A percentile compares a stretch with the other conserved stretches of the same genome.
These are phyloP conservation scores for Aotearoamyces nothofagi DNA, from an alignment of 2,329 filamentous ascomycete genomes.

Conservation along the genomic window DNA sequence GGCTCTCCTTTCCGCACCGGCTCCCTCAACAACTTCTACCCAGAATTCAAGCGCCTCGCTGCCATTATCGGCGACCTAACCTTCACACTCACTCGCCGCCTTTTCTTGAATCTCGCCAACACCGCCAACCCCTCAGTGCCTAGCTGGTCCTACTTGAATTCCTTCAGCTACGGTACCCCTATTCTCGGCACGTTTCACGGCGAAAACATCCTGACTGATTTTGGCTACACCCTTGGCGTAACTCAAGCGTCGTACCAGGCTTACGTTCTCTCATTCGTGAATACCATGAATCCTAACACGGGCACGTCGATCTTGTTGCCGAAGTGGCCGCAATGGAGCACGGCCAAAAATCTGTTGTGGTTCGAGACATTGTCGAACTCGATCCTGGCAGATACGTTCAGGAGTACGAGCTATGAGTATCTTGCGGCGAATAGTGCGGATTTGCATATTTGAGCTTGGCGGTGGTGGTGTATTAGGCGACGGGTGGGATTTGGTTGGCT, in stretches of 20 bases:
- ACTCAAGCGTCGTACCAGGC: conserved; percentile 42
- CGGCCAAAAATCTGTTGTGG: conserved; percentile 32
- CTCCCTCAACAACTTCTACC: conserved; percentile 55
- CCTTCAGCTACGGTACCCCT: conserved; percentile 56
- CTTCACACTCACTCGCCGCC: conserved; percentile 57
- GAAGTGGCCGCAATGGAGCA: conserved; percentile 38
- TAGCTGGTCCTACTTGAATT: conserved; percentile 60
- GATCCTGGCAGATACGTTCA: conserved; percentile 32
- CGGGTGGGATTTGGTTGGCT: too few species aligned
- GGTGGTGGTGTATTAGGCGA: too few species aligned
- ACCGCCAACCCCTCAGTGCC: conserved; percentile 39
- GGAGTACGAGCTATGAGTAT: conserved; percentile 26
- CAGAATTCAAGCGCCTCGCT: conserved; percentile 62
- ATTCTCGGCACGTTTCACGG: conserved; percentile 65
- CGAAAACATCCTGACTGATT: conserved; percentile 53
- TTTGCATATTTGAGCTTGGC: conserved; percentile 9
- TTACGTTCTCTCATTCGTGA: conserved; percentile 61
- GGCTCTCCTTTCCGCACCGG: conserved; percentile 63
- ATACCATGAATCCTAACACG: conserved; percentile 55
- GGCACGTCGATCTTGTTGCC: conserved; percentile 23
- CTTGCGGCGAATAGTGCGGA: conserved; percentile 17
- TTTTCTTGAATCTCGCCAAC: conserved; percentile 36
- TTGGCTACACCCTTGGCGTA: conserved; percentile 41
- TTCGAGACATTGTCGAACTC: conserved; percentile 24
- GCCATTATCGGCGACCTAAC: conserved; percentile 62